phyloP scores from a whole-genome alignment of 495 filamentous ascomycete genomes.

The Sordaria brevicollis region DNA sequence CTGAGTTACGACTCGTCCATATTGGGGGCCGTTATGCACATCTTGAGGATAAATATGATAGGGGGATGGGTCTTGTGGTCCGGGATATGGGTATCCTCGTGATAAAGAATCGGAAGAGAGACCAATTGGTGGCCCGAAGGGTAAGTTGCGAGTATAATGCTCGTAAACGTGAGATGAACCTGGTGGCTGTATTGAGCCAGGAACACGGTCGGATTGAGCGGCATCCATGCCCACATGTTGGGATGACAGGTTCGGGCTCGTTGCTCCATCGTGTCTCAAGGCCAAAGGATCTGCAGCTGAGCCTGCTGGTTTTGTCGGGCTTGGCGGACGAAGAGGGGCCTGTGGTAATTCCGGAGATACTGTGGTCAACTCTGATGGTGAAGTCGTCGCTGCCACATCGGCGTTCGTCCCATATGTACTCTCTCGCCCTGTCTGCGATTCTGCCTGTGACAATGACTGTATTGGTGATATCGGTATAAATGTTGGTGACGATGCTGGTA shows the following conservation, averaged over 20 bases:
- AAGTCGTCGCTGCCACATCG: background rate
- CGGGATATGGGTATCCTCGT: slow-evolving; percentile 36
- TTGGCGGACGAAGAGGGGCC: slow-evolving; percentile 27
- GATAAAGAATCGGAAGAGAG: background rate
- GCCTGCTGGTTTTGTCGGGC: slow-evolving; percentile 34
- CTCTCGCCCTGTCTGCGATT: background rate
- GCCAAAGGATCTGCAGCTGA: slow-evolving; percentile 28
- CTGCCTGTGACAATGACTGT: background rate
- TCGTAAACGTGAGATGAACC: background rate
- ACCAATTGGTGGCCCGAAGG: background rate
- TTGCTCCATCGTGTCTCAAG: slow-evolving; percentile 30
- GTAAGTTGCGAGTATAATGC: background rate
- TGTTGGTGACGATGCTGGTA: background rate
- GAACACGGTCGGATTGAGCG: background rate
- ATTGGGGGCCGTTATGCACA: slow-evolving; percentile 21
- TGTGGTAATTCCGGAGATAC: background rate
- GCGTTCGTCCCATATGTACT: background rate
- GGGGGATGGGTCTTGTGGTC: slow-evolving; percentile 64
- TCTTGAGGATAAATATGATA: slow-evolving; percentile 81
- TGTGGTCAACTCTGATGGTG: background rate
- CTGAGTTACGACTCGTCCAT: background rate
- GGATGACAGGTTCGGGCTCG: slow-evolving; percentile 17
- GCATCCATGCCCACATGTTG: slow-evolving; percentile 12
- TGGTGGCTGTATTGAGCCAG: background rate
- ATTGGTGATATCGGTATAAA: background rate